Percentiles rank a stretch among this genome's conserved stretches.
phyloP scores from a whole-genome alignment of 2,329 filamentous ascomycete genomes.

The Xylaria digitata region DNA sequence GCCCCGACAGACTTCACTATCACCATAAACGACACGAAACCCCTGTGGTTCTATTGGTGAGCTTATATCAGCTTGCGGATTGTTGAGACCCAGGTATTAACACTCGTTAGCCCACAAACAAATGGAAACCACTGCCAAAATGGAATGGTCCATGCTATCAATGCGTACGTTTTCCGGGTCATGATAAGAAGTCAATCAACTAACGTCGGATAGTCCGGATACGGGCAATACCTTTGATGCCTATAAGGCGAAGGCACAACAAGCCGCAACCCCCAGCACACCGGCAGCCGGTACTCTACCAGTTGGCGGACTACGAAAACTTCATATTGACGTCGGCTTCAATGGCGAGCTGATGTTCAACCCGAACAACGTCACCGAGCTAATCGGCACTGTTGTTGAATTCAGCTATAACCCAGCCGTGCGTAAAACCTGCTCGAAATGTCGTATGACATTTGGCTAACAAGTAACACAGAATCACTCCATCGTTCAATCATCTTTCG shows the following conservation, averaged over 20 bases:
- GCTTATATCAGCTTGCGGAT: neutral
- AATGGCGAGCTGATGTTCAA: constrained; percentile 49
- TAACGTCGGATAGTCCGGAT: constrained; percentile 41
- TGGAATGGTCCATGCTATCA: constrained; percentile 56
- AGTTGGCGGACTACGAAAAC: constrained; percentile 50
- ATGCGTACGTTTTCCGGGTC: constrained; percentile 48
- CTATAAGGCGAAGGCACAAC: constrained; percentile 48
- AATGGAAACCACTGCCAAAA: constrained; percentile 59
- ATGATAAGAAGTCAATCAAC: constrained; percentile 4
- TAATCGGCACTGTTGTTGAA: constrained; percentile 50
- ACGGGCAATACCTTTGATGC: constrained; percentile 52
- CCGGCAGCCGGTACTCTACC: constrained; percentile 49
- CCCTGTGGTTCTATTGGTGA: constrained; percentile 61
- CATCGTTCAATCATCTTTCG: constrained; percentile 55
- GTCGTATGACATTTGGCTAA: neutral
- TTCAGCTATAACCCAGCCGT: constrained; percentile 52
- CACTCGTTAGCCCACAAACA: constrained; percentile 50
- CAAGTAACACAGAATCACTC: constrained; percentile 49
- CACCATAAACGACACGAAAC: constrained; percentile 58
- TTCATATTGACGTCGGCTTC: constrained; percentile 51
- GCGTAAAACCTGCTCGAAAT: constrained; percentile 14
- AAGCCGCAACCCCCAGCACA: constrained; percentile 45
- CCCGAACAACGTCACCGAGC: constrained; percentile 52
- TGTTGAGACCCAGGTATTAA: constrained; percentile 23
- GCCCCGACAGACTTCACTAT: constrained; percentile 57